Evolutionary conservation across 2,329 filamentous ascomycete genomes (phyloP).

Genomic region (Ceratocystis diversiconidia): DNA sequence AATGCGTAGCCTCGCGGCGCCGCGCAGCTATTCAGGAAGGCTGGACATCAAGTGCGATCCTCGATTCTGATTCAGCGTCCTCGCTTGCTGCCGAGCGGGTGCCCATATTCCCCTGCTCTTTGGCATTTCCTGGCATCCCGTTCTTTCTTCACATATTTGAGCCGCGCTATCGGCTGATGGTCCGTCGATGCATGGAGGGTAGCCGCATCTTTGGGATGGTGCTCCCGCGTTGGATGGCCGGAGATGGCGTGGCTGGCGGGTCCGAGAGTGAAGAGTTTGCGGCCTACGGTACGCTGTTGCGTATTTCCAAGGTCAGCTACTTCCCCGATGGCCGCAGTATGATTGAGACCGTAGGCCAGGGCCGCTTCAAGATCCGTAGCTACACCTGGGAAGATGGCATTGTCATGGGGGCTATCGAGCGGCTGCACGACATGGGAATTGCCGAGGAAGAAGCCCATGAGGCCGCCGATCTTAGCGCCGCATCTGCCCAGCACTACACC

Average conservation of each 20-base stretch:
- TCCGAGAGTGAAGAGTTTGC: slow-evolving; percentile 36
- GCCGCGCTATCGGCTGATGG: slow-evolving; percentile 82
- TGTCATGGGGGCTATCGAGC: slow-evolving; percentile 57
- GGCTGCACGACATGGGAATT: slow-evolving; percentile 67
- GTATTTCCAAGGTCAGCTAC: slow-evolving; percentile 58
- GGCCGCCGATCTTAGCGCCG: slow-evolving; percentile 38
- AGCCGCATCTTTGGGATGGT: slow-evolving; percentile 77
- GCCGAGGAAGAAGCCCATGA: slow-evolving; percentile 69
- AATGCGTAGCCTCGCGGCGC: slow-evolving; percentile 44
- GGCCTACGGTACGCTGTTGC: slow-evolving; percentile 63
- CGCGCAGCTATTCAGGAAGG: slow-evolving; percentile 40
- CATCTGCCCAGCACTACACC: neutral
- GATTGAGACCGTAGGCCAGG: slow-evolving; percentile 62
- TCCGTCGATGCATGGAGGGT: slow-evolving; percentile 59
- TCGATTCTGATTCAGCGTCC: slow-evolving; percentile 31
- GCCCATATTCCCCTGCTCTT: slow-evolving; percentile 67
- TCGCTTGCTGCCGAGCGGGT: slow-evolving; percentile 32
- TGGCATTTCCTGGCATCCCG: slow-evolving; percentile 69
- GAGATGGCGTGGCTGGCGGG: slow-evolving; percentile 25
- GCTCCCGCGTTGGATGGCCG: slow-evolving; percentile 42
- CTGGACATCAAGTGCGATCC: slow-evolving; percentile 33
- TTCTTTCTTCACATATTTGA: slow-evolving; percentile 88
- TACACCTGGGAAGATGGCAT: slow-evolving; percentile 62
- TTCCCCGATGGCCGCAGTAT: slow-evolving; percentile 70
- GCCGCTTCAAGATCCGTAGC: slow-evolving; percentile 57